Evolutionary conservation across 371 early-diverging fungal species (phyloP), one percentile per base, ranked within the genome.

Genomic region (Capniomyces stellatus): DNA sequence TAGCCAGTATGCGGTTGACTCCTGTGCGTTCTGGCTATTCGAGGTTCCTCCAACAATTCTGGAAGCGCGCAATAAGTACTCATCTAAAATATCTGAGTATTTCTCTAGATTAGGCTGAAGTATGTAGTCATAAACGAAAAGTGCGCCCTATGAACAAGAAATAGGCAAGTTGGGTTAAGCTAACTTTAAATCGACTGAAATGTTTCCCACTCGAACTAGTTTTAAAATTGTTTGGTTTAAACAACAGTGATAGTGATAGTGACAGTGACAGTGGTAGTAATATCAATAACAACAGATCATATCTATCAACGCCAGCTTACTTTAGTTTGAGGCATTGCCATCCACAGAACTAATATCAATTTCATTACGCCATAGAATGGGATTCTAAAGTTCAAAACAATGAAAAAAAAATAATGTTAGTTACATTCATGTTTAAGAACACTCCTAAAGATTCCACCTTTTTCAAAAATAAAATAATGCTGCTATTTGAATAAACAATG

Each of bases 351-450:
- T 35, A 50, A 50, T 23, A 50, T 19, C 31, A 50, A 19, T 19
- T 50, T 50, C n/a, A 43, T 10, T 10, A 50, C 19, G 6, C 43
- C 43, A 22, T 50, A 50, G 23, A 50, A 50, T 30, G 51, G 51
- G 6, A 50, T 30, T 43, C 51, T 50, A 50, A 40, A n/a, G n/a
- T 13, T 13, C 47, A 46, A n/a, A n/a, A n/a, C n/a, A n/a, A n/a
- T n/a, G n/a, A n/a, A n/a, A n/a, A n/a, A n/a, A n/a, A n/a, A n/a
- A n/a, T n/a, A n/a, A n/a, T n/a, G n/a, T n/a, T n/a, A n/a, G n/a
- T n/a, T n/a, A n/a, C n/a, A n/a, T n/a, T n/a, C n/a, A n/a, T n/a
- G n/a, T n/a, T n/a, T n/a, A n/a, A n/a, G n/a, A n/a, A n/a, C n/a
- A n/a, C n/a, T n/a, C n/a, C n/a, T n/a, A n/a, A n/a, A n/a, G n/a